These are phyloP conservation scores for Anthostomella pinea DNA, from an alignment of 2,329 filamentous ascomycete genomes.

Conservation along the genomic window DNA sequence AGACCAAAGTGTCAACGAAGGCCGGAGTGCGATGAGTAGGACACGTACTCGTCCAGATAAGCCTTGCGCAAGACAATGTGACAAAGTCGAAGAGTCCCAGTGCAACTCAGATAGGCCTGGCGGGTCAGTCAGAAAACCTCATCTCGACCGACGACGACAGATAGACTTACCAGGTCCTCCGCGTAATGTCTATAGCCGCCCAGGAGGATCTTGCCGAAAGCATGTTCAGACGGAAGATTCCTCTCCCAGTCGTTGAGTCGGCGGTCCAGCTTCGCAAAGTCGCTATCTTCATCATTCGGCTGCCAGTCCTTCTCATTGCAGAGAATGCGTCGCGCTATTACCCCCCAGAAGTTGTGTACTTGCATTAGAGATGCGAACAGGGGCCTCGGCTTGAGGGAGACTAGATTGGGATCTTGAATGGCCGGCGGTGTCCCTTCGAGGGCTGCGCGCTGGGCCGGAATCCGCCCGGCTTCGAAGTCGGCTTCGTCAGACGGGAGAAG, in stretches of 20 bases:
- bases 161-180: conserved; percentile 45
- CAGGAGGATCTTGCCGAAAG: conserved; percentile 43
- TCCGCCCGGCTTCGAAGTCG: conserved; percentile 46
- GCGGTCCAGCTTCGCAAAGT: conserved; percentile 43
- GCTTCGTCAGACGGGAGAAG: conserved; percentile 52
- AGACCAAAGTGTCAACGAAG: conserved; percentile 2
- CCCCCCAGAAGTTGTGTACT: conserved; percentile 53
- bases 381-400: conserved; percentile 44
- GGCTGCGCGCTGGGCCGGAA: conserved; percentile 50
- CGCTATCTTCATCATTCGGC: conserved; percentile 47
- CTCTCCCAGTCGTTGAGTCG: conserved; percentile 48
- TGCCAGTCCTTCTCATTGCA: conserved; percentile 40
- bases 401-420: conserved; percentile 42
- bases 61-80: conserved; percentile 55
- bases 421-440: conserved; percentile 53
- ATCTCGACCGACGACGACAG: not conserved
- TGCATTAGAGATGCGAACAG: conserved; percentile 56
- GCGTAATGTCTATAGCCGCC: conserved; percentile 45
- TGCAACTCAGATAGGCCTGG: conserved; percentile 53
- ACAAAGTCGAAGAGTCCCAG: conserved; percentile 53
- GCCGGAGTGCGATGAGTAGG: not conserved
- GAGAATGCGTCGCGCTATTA: conserved; percentile 47
- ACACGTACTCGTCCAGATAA: conserved; percentile 50
- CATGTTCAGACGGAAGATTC: conserved; percentile 45
- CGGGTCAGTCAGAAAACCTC: conserved; percentile 11